A percentile compares a stretch with the other conserved stretches of the same genome.
phyloP scores from a whole-genome alignment of 1,284 basidiomycete species.

The Apiotrichum domesticum region DNA sequence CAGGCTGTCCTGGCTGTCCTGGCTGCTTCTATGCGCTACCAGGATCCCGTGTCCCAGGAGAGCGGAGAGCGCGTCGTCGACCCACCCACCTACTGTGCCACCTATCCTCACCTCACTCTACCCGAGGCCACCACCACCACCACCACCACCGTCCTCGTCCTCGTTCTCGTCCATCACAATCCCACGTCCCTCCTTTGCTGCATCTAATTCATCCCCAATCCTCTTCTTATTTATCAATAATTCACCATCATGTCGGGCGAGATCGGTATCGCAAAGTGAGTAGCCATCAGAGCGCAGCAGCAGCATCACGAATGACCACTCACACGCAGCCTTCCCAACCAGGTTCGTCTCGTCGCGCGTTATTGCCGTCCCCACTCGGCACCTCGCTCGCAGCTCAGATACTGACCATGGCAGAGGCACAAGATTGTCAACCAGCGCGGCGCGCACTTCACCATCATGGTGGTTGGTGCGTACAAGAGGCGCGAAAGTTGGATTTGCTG shows the following conservation, averaged over 20 bases:
- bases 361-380: background rate
- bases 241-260: conserved; percentile 41
- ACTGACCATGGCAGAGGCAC: conserved; percentile 58
- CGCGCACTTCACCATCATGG: conserved; percentile 98
- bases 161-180: no score
- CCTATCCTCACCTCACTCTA: background rate
- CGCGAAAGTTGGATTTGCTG: background rate
- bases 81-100: background rate
- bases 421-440: conserved; percentile 96
- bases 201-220: background rate
- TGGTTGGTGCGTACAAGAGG: conserved; percentile 67
- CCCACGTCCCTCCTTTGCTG: no score
- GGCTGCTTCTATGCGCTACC: no score
- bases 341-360: conserved; percentile 55
- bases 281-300: conserved; percentile 1
- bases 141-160: background rate
- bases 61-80: no score
- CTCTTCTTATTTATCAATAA: background rate
- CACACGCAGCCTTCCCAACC: conserved; percentile 85
- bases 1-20: no score
- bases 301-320: background rate
- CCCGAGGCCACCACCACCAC: no score
- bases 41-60: no score
- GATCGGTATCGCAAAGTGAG: conserved; percentile 49
- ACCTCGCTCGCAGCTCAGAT: background rate